Evolutionary conservation across 108 stramenopile genomes (phyloP).

Genomic region (Chaetoceros tenuissimus): DNA sequence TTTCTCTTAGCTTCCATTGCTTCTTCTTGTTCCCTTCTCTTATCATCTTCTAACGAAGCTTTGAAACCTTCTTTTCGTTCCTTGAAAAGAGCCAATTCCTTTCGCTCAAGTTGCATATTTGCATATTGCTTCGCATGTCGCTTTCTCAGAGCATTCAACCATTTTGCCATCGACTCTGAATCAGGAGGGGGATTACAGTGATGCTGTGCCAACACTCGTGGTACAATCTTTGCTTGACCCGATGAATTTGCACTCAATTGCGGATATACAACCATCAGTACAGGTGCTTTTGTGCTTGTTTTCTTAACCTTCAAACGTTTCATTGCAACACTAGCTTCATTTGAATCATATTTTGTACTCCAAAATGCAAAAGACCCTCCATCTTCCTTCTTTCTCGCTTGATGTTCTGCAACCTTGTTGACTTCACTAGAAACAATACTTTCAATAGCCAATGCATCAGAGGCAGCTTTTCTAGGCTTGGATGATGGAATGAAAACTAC

Average conservation of each 20-base stretch:
- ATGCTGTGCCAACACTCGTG: slow-evolving; percentile 59
- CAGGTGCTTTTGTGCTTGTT: slow-evolving; percentile 35
- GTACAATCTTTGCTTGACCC: slow-evolving; percentile 10
- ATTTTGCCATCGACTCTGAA: slow-evolving; percentile 36
- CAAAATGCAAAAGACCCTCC: slow-evolving; percentile 57
- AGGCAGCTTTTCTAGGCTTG: slow-evolving; percentile 20
- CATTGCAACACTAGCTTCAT: slow-evolving; percentile 39
- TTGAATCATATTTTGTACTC: slow-evolving; percentile 44
- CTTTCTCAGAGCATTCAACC: slow-evolving; percentile 58
- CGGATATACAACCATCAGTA: slow-evolving; percentile 54
- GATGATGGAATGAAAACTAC: slow-evolving; percentile 60
- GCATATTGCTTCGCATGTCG: slow-evolving; percentile 58
- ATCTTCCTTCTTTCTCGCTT: slow-evolving; percentile 1
- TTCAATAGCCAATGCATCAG: slow-evolving; percentile 30
- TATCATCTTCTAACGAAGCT: slow-evolving; percentile 40
- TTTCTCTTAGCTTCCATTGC: slow-evolving; percentile 28
- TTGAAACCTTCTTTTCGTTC: slow-evolving; percentile 63
- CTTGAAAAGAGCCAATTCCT: slow-evolving; percentile 32
- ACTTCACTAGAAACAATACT: slow-evolving; percentile 46
- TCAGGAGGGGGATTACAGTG: slow-evolving; percentile 71
- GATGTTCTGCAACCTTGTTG: slow-evolving; percentile 28
- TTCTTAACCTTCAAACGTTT: slow-evolving; percentile 51
- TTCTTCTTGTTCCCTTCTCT: slow-evolving; percentile 25
- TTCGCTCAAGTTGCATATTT: slow-evolving; percentile 37
- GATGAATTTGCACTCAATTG: slow-evolving; percentile 5